Evolutionary conservation across 129 eudicot species (phyloP).

Genomic region (Centella asiatica): DNA sequence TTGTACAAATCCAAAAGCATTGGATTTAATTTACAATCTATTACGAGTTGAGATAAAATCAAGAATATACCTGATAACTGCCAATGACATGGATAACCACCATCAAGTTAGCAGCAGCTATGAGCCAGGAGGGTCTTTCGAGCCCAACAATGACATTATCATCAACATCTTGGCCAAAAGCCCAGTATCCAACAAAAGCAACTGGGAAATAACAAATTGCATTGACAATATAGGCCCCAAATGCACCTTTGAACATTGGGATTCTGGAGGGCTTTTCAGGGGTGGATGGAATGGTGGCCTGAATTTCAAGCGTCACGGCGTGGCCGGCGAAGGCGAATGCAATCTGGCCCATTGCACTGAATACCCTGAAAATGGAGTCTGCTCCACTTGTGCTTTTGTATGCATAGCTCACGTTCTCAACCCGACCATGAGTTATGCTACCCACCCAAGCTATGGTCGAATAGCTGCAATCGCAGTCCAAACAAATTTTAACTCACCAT

Average conservation of each 20-base stretch:
- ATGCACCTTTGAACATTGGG: slow-evolving; percentile 92
- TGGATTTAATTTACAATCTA: too few relatives aligned
- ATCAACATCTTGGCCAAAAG: slow-evolving; percentile 83
- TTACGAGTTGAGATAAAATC: too few relatives aligned
- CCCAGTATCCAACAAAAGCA: slow-evolving; percentile 85
- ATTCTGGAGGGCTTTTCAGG: slow-evolving; percentile 72
- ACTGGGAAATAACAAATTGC: slow-evolving; percentile 86
- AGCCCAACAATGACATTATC: slow-evolving; percentile 78
- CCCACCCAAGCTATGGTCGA: slow-evolving; percentile 97
- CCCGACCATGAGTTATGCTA: slow-evolving; percentile 53
- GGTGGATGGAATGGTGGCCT: slow-evolving; percentile 88
- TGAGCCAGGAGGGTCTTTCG: slow-evolving; percentile 77
- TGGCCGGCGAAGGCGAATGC: slow-evolving; percentile 91
- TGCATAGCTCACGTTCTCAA: slow-evolving; percentile 59
- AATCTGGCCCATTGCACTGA: slow-evolving; percentile 82
- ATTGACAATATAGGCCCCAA: slow-evolving; percentile 62
- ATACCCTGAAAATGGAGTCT: slow-evolving; percentile 56
- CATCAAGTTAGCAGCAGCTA: slow-evolving; percentile 85
- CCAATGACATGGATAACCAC: slow-evolving; percentile 96
- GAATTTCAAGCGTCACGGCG: slow-evolving; percentile 83
- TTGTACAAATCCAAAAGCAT: too few relatives aligned
- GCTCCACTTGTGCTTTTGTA: slow-evolving; percentile 57
- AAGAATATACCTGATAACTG: slow-evolving; percentile 57
- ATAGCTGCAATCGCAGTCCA: slow-evolving; percentile 44
- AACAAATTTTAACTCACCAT: neutral